Evolutionary conservation across 805 yeast genomes (phyloP).

Genomic region (Candida michaelii): DNA sequence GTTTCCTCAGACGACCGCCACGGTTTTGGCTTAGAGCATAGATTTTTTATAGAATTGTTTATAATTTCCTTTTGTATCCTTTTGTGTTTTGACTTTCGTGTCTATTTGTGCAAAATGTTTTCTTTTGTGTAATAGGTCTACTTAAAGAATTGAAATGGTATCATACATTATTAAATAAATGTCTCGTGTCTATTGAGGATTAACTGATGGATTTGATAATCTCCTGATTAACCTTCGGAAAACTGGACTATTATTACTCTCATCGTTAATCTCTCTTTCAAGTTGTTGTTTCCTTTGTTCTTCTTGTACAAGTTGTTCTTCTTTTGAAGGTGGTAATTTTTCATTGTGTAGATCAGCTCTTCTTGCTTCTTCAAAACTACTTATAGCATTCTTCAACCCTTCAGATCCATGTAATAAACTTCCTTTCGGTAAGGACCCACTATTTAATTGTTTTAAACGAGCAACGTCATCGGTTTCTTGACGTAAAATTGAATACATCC

Average conservation of each 20-base stretch:
- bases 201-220: constrained; percentile 21
- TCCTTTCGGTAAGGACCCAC: constrained; percentile 85
- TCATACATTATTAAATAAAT: constrained; percentile 1
- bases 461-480: constrained; percentile 86
- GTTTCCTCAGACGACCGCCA: no score
- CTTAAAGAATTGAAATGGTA: no score
- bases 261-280: constrained; percentile 32
- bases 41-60: no score
- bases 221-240: constrained; percentile 39
- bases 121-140: no score
- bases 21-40: no score
- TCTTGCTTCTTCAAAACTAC: constrained; percentile 80
- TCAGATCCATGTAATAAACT: constrained; percentile 80
- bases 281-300: constrained; percentile 47
- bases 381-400: constrained; percentile 67
- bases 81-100: no score
- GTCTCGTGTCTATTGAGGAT: not conserved
- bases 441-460: constrained; percentile 67
- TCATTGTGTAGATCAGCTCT: constrained; percentile 80
- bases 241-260: constrained; percentile 31
- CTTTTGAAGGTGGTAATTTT: constrained; percentile 78
- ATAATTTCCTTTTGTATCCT: no score
- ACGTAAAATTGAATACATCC: constrained; percentile 86
- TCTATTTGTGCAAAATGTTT: no score
- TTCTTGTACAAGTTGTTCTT: constrained; percentile 49